These are phyloP conservation scores for Globisporangium paroecandrum DNA, from an alignment of 352 stramenopile genomes.

Conservation along the genomic window DNA sequence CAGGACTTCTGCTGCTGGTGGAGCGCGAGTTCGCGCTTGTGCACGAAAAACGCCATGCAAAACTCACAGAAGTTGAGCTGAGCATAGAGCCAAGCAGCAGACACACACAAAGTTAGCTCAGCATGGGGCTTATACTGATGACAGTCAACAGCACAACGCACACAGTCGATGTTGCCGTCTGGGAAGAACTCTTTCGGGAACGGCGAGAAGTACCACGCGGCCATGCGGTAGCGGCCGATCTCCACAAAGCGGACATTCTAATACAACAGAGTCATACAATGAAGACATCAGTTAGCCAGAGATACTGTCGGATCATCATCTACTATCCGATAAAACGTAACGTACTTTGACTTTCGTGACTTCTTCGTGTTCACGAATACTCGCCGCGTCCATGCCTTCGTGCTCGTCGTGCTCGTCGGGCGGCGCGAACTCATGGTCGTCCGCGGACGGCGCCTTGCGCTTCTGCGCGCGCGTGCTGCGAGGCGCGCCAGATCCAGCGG, in stretches of 20 bases:
- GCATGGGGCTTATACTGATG: background rate
- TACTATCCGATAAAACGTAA: too few relatives aligned
- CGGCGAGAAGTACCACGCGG: constrained; percentile 97
- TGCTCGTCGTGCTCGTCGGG: constrained; percentile 95
- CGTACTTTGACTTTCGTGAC: constrained; percentile 94
- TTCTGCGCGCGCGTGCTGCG: constrained; percentile 66
- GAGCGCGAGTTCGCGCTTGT: constrained; percentile 63
- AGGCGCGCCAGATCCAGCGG: background rate
- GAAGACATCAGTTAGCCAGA: constrained; percentile 4
- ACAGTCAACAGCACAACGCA: constrained; percentile 25
- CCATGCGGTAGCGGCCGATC: constrained; percentile 92
- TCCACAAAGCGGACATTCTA: constrained; percentile 96
- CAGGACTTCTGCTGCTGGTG: constrained; percentile 69
- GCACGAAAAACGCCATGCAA: constrained; percentile 86
- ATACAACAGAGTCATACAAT: constrained; percentile 19
- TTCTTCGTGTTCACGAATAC: constrained; percentile 97
- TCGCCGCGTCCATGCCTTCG: constrained; percentile 97
- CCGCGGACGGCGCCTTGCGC: constrained; percentile 47
- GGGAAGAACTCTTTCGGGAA: constrained; percentile 95
- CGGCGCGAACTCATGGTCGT: constrained; percentile 81
- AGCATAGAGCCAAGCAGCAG: background rate
- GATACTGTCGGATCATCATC: background rate
- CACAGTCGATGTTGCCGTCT: constrained; percentile 79
- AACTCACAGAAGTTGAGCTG: constrained; percentile 90
- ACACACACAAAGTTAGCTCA: background rate